Conservation (phyloP, 371 early-diverging fungal species). For the Apophysomyces variabilis region DNA sequence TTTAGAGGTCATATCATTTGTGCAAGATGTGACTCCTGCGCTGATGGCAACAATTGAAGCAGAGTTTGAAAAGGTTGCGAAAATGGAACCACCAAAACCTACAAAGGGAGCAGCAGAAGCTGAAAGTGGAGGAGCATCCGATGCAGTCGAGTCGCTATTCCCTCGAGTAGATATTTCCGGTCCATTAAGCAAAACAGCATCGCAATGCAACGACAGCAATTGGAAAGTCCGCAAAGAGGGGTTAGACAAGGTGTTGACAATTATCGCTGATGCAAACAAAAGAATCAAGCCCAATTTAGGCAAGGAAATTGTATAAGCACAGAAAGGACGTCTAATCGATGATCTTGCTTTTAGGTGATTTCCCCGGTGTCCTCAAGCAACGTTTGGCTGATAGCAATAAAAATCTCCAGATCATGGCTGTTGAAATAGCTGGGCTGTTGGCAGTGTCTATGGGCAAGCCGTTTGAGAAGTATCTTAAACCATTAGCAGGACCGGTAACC, state of each 20-base stretch:
- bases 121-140: constrained; percentile 36
- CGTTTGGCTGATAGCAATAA: constrained; percentile 91
- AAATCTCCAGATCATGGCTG: constrained; percentile 76
- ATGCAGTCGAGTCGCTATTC: constrained; percentile 82
- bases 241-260: constrained; percentile 77
- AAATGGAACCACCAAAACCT: constrained; percentile 78
- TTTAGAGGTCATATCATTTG: constrained; percentile 70
- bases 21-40: constrained; percentile 86
- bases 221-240: constrained; percentile 97
- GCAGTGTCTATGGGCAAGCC: constrained; percentile 87
- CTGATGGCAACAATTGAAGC: constrained; percentile 83
- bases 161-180: constrained; percentile 84
- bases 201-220: constrained; percentile 78
- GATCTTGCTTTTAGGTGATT: constrained; percentile 56
- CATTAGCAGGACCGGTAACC: constrained; percentile 65
- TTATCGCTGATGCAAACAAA: constrained; percentile 79
- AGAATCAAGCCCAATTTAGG: constrained; percentile 83
- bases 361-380: constrained; percentile 79
- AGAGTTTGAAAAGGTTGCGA: constrained; percentile 89
- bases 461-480: constrained; percentile 74
- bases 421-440: constrained; percentile 74
- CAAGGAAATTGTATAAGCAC: constrained; percentile 7
- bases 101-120: constrained; percentile 50
- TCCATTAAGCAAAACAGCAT: constrained; percentile 42
- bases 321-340: background rate